These are phyloP conservation scores for Cryptococcus neoformans DNA, from an alignment of 1,284 basidiomycete genomes.

Conservation along the genomic window DNA sequence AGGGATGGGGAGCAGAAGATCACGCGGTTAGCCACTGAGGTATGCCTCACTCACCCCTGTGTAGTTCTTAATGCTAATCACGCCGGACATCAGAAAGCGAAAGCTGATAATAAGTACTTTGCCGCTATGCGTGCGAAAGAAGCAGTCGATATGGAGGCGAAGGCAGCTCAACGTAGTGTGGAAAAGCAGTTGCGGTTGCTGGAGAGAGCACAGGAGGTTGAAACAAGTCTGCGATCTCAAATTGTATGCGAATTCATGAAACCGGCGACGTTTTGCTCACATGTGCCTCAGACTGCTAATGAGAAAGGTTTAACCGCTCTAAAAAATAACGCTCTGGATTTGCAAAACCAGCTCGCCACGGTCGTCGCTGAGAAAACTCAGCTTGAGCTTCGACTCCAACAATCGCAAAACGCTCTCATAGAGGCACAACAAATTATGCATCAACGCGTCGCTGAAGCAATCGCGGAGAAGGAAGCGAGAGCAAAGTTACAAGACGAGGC, in stretches of 20 bases:
- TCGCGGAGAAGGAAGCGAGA: slow-evolving; percentile 36
- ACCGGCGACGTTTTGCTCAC: background rate
- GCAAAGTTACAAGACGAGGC: slow-evolving; percentile 48
- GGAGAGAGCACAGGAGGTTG: slow-evolving; percentile 65
- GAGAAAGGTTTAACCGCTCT: slow-evolving; percentile 54
- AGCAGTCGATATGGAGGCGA: slow-evolving; percentile 71
- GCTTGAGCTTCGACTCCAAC: slow-evolving; percentile 33
- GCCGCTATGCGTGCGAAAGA: slow-evolving; percentile 88
- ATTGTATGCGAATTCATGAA: slow-evolving; percentile 52
- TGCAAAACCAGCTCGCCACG: slow-evolving; percentile 51
- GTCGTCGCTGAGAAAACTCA: slow-evolving; percentile 41
- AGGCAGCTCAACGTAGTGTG: slow-evolving; percentile 60
- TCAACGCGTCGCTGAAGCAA: slow-evolving; percentile 45
- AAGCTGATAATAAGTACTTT: slow-evolving; percentile 94
- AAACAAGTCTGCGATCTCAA: slow-evolving; percentile 60
- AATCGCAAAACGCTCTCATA: slow-evolving; percentile 49
- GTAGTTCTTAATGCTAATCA: background rate
- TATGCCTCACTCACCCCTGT: slow-evolving; percentile 29
- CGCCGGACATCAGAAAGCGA: slow-evolving; percentile 62
- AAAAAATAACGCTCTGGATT: slow-evolving; percentile 51
- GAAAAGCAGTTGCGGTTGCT: slow-evolving; percentile 78
- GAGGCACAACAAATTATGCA: slow-evolving; percentile 44
- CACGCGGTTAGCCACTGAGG: slow-evolving; percentile 62
- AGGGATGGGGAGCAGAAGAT: slow-evolving; percentile 72
- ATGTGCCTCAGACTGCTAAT: slow-evolving; percentile 52